Evolutionary conservation across 176 grass and related monocot species (phyloP).

Genomic region (Typha latifolia): DNA sequence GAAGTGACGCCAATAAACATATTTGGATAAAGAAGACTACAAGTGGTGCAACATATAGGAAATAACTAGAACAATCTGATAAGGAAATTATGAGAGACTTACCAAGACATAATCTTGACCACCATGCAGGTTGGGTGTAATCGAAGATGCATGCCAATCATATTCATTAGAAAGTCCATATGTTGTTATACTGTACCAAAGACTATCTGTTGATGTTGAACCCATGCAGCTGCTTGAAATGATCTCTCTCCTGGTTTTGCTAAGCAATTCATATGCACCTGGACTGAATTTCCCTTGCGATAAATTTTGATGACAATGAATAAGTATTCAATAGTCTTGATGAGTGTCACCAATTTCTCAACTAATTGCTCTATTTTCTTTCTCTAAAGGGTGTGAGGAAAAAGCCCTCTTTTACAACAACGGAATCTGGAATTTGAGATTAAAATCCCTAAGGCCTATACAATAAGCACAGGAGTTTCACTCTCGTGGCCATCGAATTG

Average conservation of each 20-base stretch:
- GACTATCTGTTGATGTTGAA: neutral
- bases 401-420: too few species aligned
- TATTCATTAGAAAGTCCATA: slow-evolving; percentile 13
- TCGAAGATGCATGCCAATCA: slow-evolving; percentile 16
- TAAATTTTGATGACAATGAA: neutral
- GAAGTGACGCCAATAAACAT: neutral
- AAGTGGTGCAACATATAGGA: neutral
- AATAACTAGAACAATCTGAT: neutral
- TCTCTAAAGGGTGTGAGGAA: too few species aligned
- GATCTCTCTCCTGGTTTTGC: neutral
- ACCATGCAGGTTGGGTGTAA: slow-evolving; percentile 5
- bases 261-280: slow-evolving; percentile 11
- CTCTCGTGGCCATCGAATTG: too few species aligned
- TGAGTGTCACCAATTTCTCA: too few species aligned
- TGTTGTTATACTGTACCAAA: slow-evolving; percentile 5
- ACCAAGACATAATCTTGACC: slow-evolving; percentile 14
- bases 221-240: neutral
- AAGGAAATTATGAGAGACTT: neutral
- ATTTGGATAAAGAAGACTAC: neutral
- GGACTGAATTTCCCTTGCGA: slow-evolving; percentile 2
- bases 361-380: too few species aligned
- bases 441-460: too few species aligned
- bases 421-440: too few species aligned
- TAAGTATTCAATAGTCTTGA: neutral
- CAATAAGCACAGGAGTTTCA: too few species aligned